Percentiles rank a stretch among this genome's conserved stretches.
Conservation (phyloP, 345 rosid genomes). For the Syzygium aromaticum region DNA sequence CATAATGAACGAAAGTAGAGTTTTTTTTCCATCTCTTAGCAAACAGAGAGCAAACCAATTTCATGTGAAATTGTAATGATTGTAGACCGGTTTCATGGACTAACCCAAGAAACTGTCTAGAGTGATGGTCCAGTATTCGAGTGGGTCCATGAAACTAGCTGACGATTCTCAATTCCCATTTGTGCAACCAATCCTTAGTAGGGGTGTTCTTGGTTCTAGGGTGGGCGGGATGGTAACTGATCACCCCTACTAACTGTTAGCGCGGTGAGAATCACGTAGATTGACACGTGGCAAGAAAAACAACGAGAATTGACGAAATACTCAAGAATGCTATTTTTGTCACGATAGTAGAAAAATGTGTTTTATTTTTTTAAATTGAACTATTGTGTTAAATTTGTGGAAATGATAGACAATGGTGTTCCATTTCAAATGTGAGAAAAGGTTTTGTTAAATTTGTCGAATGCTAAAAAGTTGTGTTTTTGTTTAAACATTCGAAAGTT, state of each 20-base stretch:
- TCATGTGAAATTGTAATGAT: not conserved
- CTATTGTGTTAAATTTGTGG: not conserved
- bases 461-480: not conserved
- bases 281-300: not conserved
- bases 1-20: no score
- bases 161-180: no score
- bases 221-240: no score
- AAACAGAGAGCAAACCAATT: not conserved
- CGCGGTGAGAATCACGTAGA: accelerated
- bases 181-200: no score
- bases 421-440: not conserved
- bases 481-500: not conserved
- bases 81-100: not conserved
- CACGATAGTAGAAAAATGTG: not conserved
- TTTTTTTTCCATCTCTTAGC: not conserved
- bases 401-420: not conserved
- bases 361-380: not conserved
- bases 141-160: no score
- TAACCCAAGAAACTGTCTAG: no score
- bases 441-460: not conserved
- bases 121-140: no score
- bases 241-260: not conserved
- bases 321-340: not conserved
- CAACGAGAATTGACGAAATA: not conserved
- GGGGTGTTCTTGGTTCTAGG: no score